phyloP scores from a whole-genome alignment of 1,284 basidiomycete species.

The Spongiforma sp. region DNA sequence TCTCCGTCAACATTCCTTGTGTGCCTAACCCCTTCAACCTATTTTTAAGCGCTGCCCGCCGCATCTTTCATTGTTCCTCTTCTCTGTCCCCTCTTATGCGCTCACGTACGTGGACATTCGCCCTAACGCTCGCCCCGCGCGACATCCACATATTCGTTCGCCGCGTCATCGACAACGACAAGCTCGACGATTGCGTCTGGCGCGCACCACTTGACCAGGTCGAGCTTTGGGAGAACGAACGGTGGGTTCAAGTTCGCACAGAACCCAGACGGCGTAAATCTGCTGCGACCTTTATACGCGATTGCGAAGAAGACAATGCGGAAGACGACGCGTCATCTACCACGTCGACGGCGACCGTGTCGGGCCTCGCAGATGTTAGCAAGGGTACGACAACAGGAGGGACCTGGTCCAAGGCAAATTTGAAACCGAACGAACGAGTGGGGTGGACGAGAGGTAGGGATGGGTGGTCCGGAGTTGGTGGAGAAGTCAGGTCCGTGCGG shows the following conservation, averaged over 20 bases:
- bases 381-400: conserved; percentile 13
- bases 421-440: conserved; percentile 58
- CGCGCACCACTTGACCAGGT: conserved; percentile 64
- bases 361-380: background rate
- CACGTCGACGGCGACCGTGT: background rate
- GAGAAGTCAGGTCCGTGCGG: conserved; percentile 66
- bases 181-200: conserved; percentile 67
- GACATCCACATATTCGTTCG: conserved; percentile 39
- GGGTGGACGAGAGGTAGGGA: conserved; percentile 76
- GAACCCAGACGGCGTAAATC: background rate
- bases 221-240: conserved; percentile 40
- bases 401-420: conserved; percentile 63
- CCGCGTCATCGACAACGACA: conserved; percentile 64
- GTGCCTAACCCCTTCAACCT: conserved; percentile 4
- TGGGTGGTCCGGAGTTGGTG: conserved; percentile 68
- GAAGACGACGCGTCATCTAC: background rate
- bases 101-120: conserved; percentile 9
- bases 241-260: background rate
- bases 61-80: background rate
- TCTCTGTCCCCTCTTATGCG: background rate
- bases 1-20: conserved; percentile 15
- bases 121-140: conserved; percentile 21
- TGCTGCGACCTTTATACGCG: background rate
- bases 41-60: background rate
- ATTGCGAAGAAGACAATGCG: background rate